These are phyloP conservation scores for Helicostylum pulchrum DNA, from an alignment of 192 early-diverging fungal species.

Conservation along the genomic window DNA sequence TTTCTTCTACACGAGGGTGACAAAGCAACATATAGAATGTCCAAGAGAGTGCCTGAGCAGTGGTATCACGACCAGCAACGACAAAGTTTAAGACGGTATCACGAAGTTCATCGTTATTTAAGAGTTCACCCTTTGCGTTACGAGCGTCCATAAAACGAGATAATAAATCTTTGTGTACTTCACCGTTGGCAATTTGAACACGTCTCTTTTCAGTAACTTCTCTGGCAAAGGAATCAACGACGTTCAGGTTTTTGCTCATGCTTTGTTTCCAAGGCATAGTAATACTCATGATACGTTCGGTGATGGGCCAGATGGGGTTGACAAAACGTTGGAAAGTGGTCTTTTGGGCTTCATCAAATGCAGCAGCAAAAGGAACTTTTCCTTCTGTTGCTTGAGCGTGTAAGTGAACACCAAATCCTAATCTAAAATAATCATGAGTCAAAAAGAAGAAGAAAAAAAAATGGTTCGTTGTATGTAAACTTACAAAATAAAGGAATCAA, in stretches of 20 bases:
- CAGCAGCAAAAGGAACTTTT: constrained; percentile 43
- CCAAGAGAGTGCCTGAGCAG: constrained; percentile 53
- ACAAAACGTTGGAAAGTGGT: constrained; percentile 35
- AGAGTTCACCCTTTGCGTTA: constrained; percentile 20
- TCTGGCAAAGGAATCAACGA: constrained; percentile 29
- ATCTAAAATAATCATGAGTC: constrained; percentile 8
- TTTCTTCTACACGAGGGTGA: constrained; percentile 41
- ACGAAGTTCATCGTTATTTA: constrained; percentile 34
- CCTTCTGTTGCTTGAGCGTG: constrained; percentile 36
- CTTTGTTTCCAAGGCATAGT: constrained; percentile 14
- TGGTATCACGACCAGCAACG: constrained; percentile 47
- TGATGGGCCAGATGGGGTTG: constrained; percentile 19
- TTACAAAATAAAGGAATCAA: constrained; percentile 50
- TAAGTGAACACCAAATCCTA: constrained; percentile 50
- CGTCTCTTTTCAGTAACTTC: constrained; percentile 30
- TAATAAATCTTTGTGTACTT: constrained; percentile 29
- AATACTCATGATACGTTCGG: neutral
- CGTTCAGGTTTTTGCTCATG: constrained; percentile 30
- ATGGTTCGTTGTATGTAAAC: neutral
- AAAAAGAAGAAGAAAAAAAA: neutral
- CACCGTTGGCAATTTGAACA: constrained; percentile 17
- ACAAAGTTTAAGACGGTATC: constrained; percentile 38
- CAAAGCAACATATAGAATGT: constrained; percentile 40
- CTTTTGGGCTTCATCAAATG: constrained; percentile 54
- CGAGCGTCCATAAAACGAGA: constrained; percentile 35